Evolutionary conservation across 495 filamentous ascomycete genomes (phyloP).

Genomic region (Bacidia gigantensis): DNA sequence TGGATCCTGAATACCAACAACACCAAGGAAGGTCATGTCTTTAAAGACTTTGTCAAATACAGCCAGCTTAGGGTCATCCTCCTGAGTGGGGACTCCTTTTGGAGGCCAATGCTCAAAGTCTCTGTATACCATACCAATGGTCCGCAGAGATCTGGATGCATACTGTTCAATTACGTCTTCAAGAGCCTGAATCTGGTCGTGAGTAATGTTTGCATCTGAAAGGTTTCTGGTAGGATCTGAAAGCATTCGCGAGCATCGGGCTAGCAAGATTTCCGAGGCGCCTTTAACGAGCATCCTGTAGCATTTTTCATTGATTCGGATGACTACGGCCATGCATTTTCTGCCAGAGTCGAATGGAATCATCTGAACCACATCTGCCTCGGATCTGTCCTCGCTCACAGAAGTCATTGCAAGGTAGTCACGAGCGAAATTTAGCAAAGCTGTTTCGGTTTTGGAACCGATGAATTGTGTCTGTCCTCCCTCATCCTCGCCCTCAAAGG

Average conservation of each 20-base stretch:
- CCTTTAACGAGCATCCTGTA: conserved; percentile 73
- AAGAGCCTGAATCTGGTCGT: conserved; percentile 45
- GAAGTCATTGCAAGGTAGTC: conserved; percentile 65
- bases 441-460: conserved; percentile 85
- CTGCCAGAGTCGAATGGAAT: conserved; percentile 76
- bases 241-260: conserved; percentile 57
- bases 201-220: conserved; percentile 38
- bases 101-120: conserved; percentile 89
- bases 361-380: conserved; percentile 54
- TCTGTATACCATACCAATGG: conserved; percentile 74
- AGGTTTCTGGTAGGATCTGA: conserved; percentile 52
- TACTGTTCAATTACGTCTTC: conserved; percentile 58
- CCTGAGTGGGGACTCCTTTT: conserved; percentile 44
- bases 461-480: conserved; percentile 49
- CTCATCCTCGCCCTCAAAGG: conserved; percentile 70
- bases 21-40: conserved; percentile 61
- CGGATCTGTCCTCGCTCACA: conserved; percentile 54
- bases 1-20: conserved; percentile 83
- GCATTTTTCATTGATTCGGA: conserved; percentile 48
- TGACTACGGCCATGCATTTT: conserved; percentile 82
- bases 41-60: conserved; percentile 69
- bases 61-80: conserved; percentile 56
- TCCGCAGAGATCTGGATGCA: conserved; percentile 68
- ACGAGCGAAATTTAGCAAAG: conserved; percentile 59
- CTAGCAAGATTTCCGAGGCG: conserved; percentile 75